These are phyloP conservation scores for Suhomyces emberorum DNA, from an alignment of 805 yeast species.

Conservation along the genomic window DNA sequence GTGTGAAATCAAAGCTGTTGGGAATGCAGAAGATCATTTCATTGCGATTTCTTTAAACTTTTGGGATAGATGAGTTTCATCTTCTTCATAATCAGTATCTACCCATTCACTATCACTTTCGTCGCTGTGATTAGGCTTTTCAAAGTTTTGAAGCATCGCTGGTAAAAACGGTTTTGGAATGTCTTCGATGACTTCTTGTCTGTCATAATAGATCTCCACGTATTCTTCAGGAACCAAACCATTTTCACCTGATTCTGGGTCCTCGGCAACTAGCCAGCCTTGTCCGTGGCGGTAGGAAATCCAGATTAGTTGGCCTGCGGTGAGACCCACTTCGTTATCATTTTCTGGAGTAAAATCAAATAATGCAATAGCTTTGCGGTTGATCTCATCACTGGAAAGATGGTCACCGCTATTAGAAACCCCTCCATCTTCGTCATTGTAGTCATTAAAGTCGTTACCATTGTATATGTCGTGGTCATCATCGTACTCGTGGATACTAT, in stretches of 20 bases:
- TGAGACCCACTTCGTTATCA: constrained; percentile 79
- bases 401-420: constrained; percentile 4
- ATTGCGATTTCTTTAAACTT: too few species aligned
- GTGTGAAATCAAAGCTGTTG: too few species aligned
- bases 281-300: constrained; percentile 92
- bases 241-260: constrained; percentile 69
- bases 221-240: constrained; percentile 96
- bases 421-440: constrained; percentile 6
- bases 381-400: constrained; percentile 32
- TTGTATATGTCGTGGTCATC: constrained; percentile 2
- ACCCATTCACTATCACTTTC: constrained; percentile 27
- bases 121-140: constrained; percentile 2
- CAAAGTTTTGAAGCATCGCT: constrained; percentile 23
- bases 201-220: constrained; percentile 51
- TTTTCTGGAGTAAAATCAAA: constrained; percentile 92
- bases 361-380: constrained; percentile 72
- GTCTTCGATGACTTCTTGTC: constrained; percentile 27
- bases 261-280: constrained; percentile 96
- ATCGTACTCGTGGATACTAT: constrained; percentile 4
- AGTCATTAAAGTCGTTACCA: constrained; percentile 3
- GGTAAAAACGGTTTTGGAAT: constrained; percentile 50
- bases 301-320: constrained; percentile 80
- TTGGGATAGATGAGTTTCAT: too few species aligned
- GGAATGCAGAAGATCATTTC: too few species aligned
- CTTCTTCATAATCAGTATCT: constrained; percentile 26